Evolutionary conservation across 2,329 filamentous ascomycete genomes (phyloP).

Genomic region (Pseudogymnoascus pannorum): DNA sequence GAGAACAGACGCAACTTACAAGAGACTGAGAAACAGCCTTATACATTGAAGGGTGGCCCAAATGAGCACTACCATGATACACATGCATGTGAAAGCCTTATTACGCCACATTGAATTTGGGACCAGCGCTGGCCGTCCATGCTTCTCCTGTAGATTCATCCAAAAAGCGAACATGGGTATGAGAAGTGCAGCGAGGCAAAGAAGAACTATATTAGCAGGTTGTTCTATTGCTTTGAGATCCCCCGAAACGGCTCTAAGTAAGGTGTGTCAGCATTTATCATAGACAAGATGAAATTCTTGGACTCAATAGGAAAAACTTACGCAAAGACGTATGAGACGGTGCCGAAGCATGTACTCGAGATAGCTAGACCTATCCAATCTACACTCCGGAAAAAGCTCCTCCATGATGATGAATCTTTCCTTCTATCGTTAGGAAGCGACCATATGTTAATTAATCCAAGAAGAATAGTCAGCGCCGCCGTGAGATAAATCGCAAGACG

Average conservation of each 20-base stretch:
- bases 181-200: slow-evolving; percentile 22
- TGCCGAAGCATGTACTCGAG: not conserved
- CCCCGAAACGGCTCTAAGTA: not conserved
- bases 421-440: not conserved
- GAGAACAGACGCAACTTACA: not conserved
- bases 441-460: not conserved
- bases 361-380: slow-evolving; percentile 4
- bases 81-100: slow-evolving; percentile 25
- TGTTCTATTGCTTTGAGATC: slow-evolving; percentile 10
- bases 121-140: slow-evolving; percentile 26
- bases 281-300: not conserved
- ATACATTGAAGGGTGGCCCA: slow-evolving; percentile 20
- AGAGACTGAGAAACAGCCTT: not conserved
- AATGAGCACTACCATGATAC: slow-evolving; percentile 27
- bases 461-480: not conserved
- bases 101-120: slow-evolving; percentile 30
- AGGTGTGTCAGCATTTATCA: not conserved
- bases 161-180: slow-evolving; percentile 24
- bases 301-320: not conserved
- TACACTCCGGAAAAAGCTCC: not conserved
- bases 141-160: slow-evolving; percentile 22
- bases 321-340: slow-evolving; percentile 1
- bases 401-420: not conserved
- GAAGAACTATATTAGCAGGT: slow-evolving; percentile 23
- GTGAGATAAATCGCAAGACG: not conserved